Evolutionary conservation across 2,329 filamentous ascomycete species (phyloP).

Genomic region (Alternaria sp.): DNA sequence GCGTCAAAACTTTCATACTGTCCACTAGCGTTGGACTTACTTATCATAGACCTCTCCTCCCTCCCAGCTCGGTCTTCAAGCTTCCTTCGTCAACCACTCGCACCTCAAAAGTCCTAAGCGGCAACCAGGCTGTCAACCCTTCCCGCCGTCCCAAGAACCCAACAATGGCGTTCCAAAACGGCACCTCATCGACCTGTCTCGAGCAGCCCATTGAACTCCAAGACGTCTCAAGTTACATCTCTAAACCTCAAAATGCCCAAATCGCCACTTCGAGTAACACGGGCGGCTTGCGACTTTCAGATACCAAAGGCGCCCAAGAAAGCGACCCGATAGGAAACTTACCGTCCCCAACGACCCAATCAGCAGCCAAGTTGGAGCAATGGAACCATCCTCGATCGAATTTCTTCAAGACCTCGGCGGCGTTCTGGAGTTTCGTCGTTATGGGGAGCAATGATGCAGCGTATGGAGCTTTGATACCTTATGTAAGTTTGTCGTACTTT

Average conservation of each 20-base stretch:
- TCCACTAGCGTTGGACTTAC: neutral
- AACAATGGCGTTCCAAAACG: slow-evolving; percentile 42
- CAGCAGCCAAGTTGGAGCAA: slow-evolving; percentile 57
- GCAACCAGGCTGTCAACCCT: neutral
- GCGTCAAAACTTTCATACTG: neutral
- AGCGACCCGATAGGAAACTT: slow-evolving; percentile 50
- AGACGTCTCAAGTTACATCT: slow-evolving; percentile 36
- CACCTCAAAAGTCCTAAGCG: neutral
- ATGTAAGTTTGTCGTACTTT: slow-evolving; percentile 42
- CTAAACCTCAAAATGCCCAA: slow-evolving; percentile 34
- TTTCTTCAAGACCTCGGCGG: slow-evolving; percentile 65
- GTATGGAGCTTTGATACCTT: slow-evolving; percentile 65
- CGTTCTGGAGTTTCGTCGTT: slow-evolving; percentile 69
- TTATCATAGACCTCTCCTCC: neutral
- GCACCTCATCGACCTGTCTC: slow-evolving; percentile 47
- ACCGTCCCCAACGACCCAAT: slow-evolving; percentile 57
- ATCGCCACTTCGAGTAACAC: slow-evolving; percentile 14
- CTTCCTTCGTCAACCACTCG: neutral
- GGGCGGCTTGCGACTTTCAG: slow-evolving; percentile 26
- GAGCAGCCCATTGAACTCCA: slow-evolving; percentile 44
- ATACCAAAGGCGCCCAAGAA: slow-evolving; percentile 22
- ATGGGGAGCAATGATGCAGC: slow-evolving; percentile 76
- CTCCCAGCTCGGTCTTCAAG: neutral
- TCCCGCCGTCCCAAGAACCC: neutral
- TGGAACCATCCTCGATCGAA: slow-evolving; percentile 73